phyloP scores from a whole-genome alignment of 176 grass and related monocot genomes.

The Phyllostachys edulis region DNA sequence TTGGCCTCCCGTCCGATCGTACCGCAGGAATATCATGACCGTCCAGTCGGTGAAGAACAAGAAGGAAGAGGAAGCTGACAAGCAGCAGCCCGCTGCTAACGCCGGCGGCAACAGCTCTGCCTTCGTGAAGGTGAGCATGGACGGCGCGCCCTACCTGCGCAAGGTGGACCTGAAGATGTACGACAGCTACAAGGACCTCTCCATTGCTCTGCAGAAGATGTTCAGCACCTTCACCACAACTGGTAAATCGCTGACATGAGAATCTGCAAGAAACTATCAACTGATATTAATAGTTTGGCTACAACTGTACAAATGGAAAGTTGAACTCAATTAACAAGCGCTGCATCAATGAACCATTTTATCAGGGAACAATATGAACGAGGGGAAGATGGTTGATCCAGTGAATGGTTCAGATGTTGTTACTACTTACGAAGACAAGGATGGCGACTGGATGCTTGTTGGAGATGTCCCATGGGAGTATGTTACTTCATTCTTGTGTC shows the following conservation, averaged over 20 bases:
- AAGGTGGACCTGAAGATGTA: conserved; percentile 96
- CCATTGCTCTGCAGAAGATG: conserved; percentile 80
- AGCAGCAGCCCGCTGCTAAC: conserved; percentile 32
- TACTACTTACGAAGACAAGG: conserved; percentile 94
- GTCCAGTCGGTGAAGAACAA: conserved; percentile 65
- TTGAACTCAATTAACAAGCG: conserved; percentile 12
- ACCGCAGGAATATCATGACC: conserved; percentile 88
- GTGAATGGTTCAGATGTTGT: conserved; percentile 74
- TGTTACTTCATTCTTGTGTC: conserved; percentile 28
- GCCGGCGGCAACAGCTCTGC: conserved; percentile 25
- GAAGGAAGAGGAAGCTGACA: conserved; percentile 59
- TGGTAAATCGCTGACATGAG: conserved; percentile 32
- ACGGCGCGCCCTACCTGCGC: conserved; percentile 84
- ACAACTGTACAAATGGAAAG: background rate
- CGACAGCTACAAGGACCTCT: conserved; percentile 88
- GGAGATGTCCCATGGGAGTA: conserved; percentile 98
- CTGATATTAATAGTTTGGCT: background rate
- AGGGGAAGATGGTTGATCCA: conserved; percentile 62
- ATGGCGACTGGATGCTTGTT: conserved; percentile 96
- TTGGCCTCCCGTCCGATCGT: conserved; percentile 95
- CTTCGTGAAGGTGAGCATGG: conserved; percentile 98
- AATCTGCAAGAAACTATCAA: conserved; percentile 4
- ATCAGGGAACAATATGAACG: conserved; percentile 51
- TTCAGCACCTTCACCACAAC: conserved; percentile 72
- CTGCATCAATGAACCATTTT: background rate